Percentiles rank a stretch among this genome's conserved stretches.
Evolutionary conservation across 495 filamentous ascomycete genomes (phyloP).

Genomic region (Aspergillus campestris): DNA sequence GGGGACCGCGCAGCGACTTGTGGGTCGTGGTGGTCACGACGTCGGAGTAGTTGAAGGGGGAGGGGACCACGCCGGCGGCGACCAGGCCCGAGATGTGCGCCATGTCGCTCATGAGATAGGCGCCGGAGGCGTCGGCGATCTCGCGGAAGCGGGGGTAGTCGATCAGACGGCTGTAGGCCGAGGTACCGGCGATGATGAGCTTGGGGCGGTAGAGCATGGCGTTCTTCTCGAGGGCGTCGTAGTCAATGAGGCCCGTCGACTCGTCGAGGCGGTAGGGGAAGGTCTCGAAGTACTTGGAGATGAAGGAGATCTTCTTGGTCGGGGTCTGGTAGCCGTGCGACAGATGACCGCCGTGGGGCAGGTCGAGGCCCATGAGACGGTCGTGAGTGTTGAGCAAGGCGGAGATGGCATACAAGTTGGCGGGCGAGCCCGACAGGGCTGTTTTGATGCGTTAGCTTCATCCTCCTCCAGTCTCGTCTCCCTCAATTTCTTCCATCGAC

Average conservation of each 20-base stretch:
- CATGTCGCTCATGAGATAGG: constrained; percentile 92
- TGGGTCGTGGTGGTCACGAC: constrained; percentile 98
- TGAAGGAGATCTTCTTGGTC: constrained; percentile 94
- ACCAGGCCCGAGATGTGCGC: constrained; percentile 96
- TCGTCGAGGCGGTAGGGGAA: constrained; percentile 89
- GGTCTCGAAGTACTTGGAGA: constrained; percentile 99
- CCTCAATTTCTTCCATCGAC: constrained; percentile 14
- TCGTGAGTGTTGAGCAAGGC: constrained; percentile 88
- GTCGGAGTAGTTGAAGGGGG: constrained; percentile 83
- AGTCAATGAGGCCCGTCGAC: constrained; percentile 88
- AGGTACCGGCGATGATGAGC: constrained; percentile 89
- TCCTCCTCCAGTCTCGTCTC: not conserved
- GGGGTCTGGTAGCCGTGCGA: constrained; percentile 98
- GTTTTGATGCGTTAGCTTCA: constrained; percentile 11
- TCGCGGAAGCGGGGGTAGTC: constrained; percentile 84
- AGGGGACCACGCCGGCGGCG: constrained; percentile 80
- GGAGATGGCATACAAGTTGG: constrained; percentile 93
- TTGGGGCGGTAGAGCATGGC: constrained; percentile 87
- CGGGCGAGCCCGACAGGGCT: constrained; percentile 93
- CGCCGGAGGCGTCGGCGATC: constrained; percentile 82
- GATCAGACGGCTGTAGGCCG: constrained; percentile 88
- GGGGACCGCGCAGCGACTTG: constrained; percentile 90
- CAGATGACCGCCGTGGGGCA: constrained; percentile 93
- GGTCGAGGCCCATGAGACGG: constrained; percentile 91
- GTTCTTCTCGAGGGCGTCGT: constrained; percentile 76